Base-by-base conservation (phyloP, 805 yeast species). In the Pichia kluyveri region DNA sequence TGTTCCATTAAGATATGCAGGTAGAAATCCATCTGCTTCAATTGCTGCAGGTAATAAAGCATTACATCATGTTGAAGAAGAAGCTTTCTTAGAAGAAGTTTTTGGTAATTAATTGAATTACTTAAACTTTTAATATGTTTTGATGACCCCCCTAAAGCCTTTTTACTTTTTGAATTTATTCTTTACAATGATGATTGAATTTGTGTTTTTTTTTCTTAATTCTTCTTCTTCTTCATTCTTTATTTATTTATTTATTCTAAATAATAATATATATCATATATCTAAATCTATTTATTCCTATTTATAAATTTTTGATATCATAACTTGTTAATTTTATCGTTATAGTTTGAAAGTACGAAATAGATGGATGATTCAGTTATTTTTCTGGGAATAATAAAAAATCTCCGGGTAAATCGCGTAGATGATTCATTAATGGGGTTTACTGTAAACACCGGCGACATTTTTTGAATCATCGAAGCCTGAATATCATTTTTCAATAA, bases 41-140 rank as follows among this genome's bases (percentile, higher is more conserved):
- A 96, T 93, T 63, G 99, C 99, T 62, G 96, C 98, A 57, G 99
- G 99, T 71, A 75, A 86, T 53, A 93, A 93, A 81, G 70, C 82
- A 55, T 80, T 80, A 80, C 99, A 93, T 69, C 65, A 68, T 53
- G 83, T 83, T 55, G 96, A 93, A 75, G 98, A 93, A 73, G 84
- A 81, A 57, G 82, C 83, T 38, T 87, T 93, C 76, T 75, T 91
- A 67, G 72, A 75, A 51, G 95, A 86, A 48, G 95, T 83, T 52
- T 84, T 87, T 69, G 55, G 53, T 47, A 42, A 50, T 30, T 11
- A 34, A 15, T 34, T 36, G 30, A 39, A 18, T 23, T 23, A 23
- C 26, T 23, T 23, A 23, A 23, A 23, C 5, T 23, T 23, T 23
- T 23, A 23, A 23, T 23, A 23, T 23, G 26, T 23, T 3, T 23